These are phyloP conservation scores for Stachybotrys chlorohalonatus DNA, from an alignment of 2,329 filamentous ascomycete genomes.

Conservation along the genomic window DNA sequence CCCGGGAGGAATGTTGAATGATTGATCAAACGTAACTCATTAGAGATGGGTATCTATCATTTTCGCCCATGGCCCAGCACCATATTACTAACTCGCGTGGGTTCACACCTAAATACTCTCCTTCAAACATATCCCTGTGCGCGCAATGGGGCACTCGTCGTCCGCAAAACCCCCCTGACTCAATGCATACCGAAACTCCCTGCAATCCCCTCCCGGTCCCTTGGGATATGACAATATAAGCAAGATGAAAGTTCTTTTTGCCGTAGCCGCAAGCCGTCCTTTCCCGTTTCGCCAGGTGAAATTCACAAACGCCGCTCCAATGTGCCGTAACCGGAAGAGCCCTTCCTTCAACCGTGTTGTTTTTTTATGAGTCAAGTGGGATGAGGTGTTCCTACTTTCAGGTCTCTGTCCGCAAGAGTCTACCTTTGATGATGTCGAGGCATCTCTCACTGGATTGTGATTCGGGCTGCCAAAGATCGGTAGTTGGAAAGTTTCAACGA, in stretches of 20 bases:
- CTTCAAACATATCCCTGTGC: neutral
- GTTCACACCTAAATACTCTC: neutral
- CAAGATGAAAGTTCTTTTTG: constrained; percentile 1
- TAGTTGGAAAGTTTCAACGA: constrained; percentile 52
- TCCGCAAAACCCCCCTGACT: constrained; percentile 8
- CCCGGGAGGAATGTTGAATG: constrained; percentile 2
- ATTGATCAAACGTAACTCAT: constrained; percentile 8
- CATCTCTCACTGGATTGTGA: constrained; percentile 23
- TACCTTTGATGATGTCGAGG: neutral
- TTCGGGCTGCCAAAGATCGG: constrained; percentile 34
- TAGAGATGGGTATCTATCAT: constrained; percentile 12
- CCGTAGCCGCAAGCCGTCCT: neutral
- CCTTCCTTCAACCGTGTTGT: neutral
- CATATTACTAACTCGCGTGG: constrained; percentile 6
- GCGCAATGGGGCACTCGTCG: neutral
- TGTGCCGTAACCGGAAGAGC: neutral
- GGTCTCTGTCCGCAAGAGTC: neutral
- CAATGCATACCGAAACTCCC: constrained; percentile 17
- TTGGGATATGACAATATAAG: constrained; percentile 15
- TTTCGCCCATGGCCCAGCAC: constrained; percentile 5
- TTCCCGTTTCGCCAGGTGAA: neutral
- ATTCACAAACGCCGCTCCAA: neutral
- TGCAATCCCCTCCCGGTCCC: constrained; percentile 9
- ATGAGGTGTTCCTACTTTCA: no score
- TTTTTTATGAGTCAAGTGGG: neutral